phyloP scores from a whole-genome alignment of 306 rosid species.

The Hippophae gyantsensis region DNA sequence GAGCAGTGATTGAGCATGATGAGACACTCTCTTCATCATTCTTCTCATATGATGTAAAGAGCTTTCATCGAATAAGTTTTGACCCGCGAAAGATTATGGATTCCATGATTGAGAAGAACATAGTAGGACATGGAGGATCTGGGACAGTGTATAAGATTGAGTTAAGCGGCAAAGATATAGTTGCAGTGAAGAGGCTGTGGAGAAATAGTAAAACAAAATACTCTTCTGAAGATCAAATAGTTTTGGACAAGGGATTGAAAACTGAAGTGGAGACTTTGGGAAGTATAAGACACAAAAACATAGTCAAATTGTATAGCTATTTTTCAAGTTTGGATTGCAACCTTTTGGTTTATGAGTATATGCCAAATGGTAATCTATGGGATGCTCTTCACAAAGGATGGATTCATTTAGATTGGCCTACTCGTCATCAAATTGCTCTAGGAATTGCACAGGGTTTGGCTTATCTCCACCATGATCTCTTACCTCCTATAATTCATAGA shows the following conservation, averaged over 20 bases:
- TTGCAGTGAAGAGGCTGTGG: conserved; percentile 79
- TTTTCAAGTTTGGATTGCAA: conserved; percentile 66
- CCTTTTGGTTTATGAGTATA: conserved; percentile 76
- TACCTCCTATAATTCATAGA: no score
- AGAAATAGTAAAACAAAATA: conserved; percentile 39
- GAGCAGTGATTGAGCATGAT: conserved; percentile 51
- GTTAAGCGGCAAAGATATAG: conserved; percentile 54
- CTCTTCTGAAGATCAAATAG: conserved; percentile 38
- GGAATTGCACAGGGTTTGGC: no score
- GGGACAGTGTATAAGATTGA: conserved; percentile 83
- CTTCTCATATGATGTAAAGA: conserved; percentile 70
- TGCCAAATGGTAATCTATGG: no score
- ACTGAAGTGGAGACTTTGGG: conserved; percentile 93
- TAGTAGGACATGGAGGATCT: conserved; percentile 87
- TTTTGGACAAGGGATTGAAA: conserved; percentile 50
- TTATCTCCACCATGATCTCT: no score
- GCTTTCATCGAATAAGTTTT: conserved; percentile 70
- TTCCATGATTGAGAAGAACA: conserved; percentile 76
- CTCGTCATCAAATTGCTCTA: no score
- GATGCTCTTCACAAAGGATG: no score
- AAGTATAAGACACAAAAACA: conserved; percentile 83
- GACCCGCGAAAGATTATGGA: conserved; percentile 61
- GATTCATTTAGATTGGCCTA: no score
- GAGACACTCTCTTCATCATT: conserved; percentile 49
- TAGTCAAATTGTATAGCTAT: conserved; percentile 74